phyloP scores from a whole-genome alignment of 225 moss, liverwort and hornwort species.

The Polytrichum formosum region DNA sequence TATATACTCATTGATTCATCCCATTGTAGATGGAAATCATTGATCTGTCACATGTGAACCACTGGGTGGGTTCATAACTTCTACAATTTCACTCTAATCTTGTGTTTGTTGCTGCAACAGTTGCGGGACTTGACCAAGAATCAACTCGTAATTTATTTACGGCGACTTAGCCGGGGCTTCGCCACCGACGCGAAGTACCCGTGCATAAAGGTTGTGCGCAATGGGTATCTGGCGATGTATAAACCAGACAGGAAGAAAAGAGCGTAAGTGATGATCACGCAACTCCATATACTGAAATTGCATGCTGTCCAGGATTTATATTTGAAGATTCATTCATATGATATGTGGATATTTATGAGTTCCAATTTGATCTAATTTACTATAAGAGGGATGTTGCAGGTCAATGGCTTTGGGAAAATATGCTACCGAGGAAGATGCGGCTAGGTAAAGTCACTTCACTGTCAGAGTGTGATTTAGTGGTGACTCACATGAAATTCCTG shows the following conservation, averaged over 20 bases:
- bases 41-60: background rate
- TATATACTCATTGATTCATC: too few species aligned
- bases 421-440: background rate
- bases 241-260: background rate
- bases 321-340: background rate
- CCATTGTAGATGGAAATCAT: too few species aligned
- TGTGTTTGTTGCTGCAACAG: background rate
- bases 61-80: background rate
- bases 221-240: background rate
- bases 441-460: background rate
- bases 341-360: background rate
- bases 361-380: background rate
- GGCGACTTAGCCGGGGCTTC: background rate
- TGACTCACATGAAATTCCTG: background rate
- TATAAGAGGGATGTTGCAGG: background rate
- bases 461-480: background rate
- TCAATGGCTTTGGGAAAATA: background rate
- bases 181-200: background rate
- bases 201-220: background rate
- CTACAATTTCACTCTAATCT: background rate
- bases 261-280: background rate
- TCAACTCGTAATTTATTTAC: background rate
- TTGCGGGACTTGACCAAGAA: background rate
- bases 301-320: background rate
- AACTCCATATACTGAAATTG: background rate